Conservation (phyloP, 2,329 filamentous ascomycete genomes). For the Cladosporium sp. region DNA sequence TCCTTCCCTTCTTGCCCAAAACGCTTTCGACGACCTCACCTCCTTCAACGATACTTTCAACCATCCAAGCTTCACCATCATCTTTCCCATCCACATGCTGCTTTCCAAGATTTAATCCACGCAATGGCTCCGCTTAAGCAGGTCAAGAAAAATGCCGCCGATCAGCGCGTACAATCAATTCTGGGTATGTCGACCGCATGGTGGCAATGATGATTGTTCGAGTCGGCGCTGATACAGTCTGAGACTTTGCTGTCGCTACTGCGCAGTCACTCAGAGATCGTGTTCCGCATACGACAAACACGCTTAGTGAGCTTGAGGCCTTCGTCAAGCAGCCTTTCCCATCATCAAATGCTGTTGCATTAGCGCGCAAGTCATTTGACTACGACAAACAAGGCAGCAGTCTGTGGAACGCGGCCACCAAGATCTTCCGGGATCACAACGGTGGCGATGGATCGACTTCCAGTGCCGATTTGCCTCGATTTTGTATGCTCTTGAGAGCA, state of each 20-base stretch:
- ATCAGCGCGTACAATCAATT: slow-evolving; percentile 19
- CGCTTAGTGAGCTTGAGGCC: slow-evolving; percentile 4
- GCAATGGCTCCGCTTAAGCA: slow-evolving; percentile 21
- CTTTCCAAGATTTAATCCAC: too few species aligned
- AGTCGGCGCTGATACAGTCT: neutral
- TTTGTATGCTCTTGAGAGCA: slow-evolving; percentile 38
- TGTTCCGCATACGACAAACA: neutral
- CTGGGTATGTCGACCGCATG: neutral
- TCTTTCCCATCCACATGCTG: too few species aligned
- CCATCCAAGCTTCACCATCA: too few species aligned
- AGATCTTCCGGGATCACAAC: slow-evolving; percentile 32
- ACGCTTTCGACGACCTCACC: neutral
- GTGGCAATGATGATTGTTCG: neutral
- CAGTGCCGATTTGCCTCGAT: slow-evolving; percentile 5
- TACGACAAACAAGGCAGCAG: slow-evolving; percentile 55
- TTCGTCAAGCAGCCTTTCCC: slow-evolving; percentile 19
- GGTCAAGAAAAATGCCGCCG: slow-evolving; percentile 15
- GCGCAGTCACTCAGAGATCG: neutral
- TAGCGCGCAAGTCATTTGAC: slow-evolving; percentile 38
- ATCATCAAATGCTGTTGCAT: slow-evolving; percentile 8
- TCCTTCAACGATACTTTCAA: neutral
- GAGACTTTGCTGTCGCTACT: slow-evolving; percentile 1
- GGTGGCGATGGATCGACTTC: slow-evolving; percentile 10
- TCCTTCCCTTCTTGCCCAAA: neutral
- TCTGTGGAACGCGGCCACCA: slow-evolving; percentile 65